Base-by-base conservation (phyloP, 179 eudicot genomes). In the Sideroxylon spinosum region DNA sequence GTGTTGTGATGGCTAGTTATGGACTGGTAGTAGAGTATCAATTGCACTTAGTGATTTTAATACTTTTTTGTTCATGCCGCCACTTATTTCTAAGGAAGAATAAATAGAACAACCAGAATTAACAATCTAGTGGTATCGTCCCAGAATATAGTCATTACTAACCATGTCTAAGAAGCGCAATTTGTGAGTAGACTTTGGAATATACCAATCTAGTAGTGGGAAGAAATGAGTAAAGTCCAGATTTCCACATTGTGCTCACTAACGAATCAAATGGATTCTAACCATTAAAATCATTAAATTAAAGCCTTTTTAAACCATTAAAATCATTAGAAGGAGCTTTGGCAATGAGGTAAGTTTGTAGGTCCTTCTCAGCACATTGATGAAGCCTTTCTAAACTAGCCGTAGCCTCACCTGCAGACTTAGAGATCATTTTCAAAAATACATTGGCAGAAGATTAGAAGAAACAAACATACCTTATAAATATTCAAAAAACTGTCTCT, bases 351-450 rank as follows among this genome's bases (percentile, higher is more conserved):
- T 85, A 87, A 60, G 49, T 64, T 64, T 86, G 88, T 76, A 95
- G 80, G 78, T 93, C 98, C 84, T 89, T 93, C 88, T 95, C 98
- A 44, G 93, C 97, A 84, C 98, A 95, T 71, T 93, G 93, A 86
- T 95, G 98, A 76, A 95, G 92, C 83, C 97, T 91, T 76, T 95
- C 98, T 76, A 95, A 81, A 63, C 93, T 95, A 81, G 95, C 88
- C 87, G 93, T 97, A 37, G 98, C 98, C 80, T 93, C 94, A 64
- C 97, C 94, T 91, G 52, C 6, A 49, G 6, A 49, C 52, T n/a
- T 49, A 49, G 52, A 49, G n/a, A 49, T 10, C 0, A 68, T 37
- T 77, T 67, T 49, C 37, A 14, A 22, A 56, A 55, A 9, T 13
- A 12, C 9, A 26, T 68, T 29, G 20, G 52, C 14, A 29, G 70